A percentile compares a stretch with the other conserved stretches of the same genome.
Conservation (phyloP, 768 basidiomycete genomes). For the Solioccasus polychromus region DNA sequence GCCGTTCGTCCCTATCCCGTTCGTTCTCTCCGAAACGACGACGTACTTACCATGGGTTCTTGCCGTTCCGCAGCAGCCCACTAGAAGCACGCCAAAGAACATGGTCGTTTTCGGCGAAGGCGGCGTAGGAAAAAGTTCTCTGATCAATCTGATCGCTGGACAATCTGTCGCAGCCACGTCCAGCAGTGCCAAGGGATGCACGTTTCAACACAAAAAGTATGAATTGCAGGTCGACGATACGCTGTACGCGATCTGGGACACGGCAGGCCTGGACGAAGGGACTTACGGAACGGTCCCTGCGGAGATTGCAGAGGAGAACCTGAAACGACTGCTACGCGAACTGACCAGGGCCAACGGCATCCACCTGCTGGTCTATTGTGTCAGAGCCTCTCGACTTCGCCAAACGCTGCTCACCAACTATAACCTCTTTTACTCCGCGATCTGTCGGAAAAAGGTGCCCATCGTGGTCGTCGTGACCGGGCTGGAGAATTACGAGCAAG, state of each 20-base stretch:
- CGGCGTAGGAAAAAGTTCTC: constrained; percentile 40
- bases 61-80: constrained; percentile 6
- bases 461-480: constrained; percentile 38
- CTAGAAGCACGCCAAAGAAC: constrained; percentile 18
- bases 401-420: constrained; percentile 32
- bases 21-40: too few relatives aligned
- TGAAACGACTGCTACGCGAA: constrained; percentile 24
- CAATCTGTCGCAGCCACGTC: constrained; percentile 38
- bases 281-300: constrained; percentile 27
- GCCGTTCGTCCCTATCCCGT: constrained; percentile 15
- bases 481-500: constrained; percentile 33
- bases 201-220: constrained; percentile 30
- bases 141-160: constrained; percentile 40
- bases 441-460: constrained; percentile 36
- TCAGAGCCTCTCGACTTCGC: constrained; percentile 32
- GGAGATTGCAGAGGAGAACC: constrained; percentile 27
- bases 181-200: constrained; percentile 33
- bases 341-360: constrained; percentile 27
- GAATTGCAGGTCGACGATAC: constrained; percentile 23
- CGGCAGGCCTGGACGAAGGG: constrained; percentile 39
- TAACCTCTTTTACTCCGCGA: constrained; percentile 35
- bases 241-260: constrained; percentile 34
- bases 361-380: constrained; percentile 32
- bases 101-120: constrained; percentile 28
- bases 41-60: constrained; percentile 8